Base-by-base conservation (phyloP, 2,329 filamentous ascomycete species). In the Capronia epimyces region DNA sequence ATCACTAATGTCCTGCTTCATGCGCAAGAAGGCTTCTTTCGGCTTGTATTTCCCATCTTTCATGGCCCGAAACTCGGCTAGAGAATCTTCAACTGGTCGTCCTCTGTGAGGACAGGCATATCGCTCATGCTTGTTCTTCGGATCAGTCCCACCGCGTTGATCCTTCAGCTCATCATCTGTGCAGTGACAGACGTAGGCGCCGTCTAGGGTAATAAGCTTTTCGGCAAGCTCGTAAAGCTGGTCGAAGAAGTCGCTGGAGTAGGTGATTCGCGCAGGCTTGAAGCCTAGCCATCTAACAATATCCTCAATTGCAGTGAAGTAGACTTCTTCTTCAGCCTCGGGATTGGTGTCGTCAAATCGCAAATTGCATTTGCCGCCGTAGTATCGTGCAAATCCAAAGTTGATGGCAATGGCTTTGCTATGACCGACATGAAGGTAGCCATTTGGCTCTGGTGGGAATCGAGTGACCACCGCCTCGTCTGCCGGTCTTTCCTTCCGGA, bases 331-430 rank as follows among this genome's bases (percentile, higher is more conserved):
- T 68, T 97, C 93, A 41, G 87, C 87, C 58, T 90, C 88, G 1
- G 93, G 93, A 67, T 97, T 97, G 12, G 93, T 97, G 63, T 97
- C 93, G 67, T 97, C 93, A 67, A 87, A 95, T 62, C 91, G 79
- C 55, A 89, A 70, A 64, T 85, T 84, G 68, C 82, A 86, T 55
- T 83, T 75, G 52, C 91, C 91, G 29, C 85, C 86, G 66, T 95
- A 87, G 64, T 84, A 83, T 64, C 80, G 82, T 12, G 93, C 91
- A 67, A 96, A 97, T 5, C 91, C 91, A 71, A 97, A 97, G 71
- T 97, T 96, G 68, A 97, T 82, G 0, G 89, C 86, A 67, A 97
- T 96, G 18, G 93, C 91, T 73, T 97, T 97, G 59, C 86, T 87
- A 66, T 97, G 93, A 16, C 91, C 91, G 61, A 97, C 86, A 66